Evolutionary conservation across 352 stramenopile genomes (phyloP), one percentile per base, ranked within the genome.

Genomic region (Phytophthora multivora): DNA sequence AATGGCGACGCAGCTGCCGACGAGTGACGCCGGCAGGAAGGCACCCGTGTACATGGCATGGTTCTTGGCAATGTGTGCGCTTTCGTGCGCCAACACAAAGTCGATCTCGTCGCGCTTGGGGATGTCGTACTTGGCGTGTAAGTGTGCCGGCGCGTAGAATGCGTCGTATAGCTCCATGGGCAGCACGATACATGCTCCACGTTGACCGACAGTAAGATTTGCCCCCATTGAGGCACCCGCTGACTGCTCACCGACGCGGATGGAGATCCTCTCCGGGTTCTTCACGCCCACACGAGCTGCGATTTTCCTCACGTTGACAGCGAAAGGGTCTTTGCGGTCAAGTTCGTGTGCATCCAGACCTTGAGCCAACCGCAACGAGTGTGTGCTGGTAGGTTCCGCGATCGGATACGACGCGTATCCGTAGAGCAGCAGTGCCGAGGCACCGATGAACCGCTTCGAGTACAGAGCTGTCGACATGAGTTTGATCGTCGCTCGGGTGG

Each of bases 31-130:
- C 6, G 83, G 86, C 15, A 93, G 63, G 39, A 86, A 88, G 2
- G 70, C 67, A 0, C 69, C 79, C 7, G 79, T 90, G 50, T 83
- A 72, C 39, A 95, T 71, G 46, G 78, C 75, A 65, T 95, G 83
- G 66, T 93, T 95, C 48, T 86, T 85, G 35, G 84, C 84, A 35
- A 95, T 90, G 59, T 95, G 84, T 5, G 85, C 75, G 59, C 82
- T 89, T 51, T 95, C 86, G 48, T 93, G 86, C 5, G 86, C 86
- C 4, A 95, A 62, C 12, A 93, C 83, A 51, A 95, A 95, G 57
- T 95, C 75, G 43, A 92, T 84, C 62, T 95, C 86, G 47, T 93
- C 80, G 21, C 73, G 73, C 46, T 71, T 75, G 15, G 86, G 83
- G 40, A 89, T 83, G 54, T 80, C 71, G 56, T 86, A 85, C 45